Evolutionary conservation across 2,329 filamentous ascomycete species (phyloP).

Genomic region (Colletotrichum godetiae): DNA sequence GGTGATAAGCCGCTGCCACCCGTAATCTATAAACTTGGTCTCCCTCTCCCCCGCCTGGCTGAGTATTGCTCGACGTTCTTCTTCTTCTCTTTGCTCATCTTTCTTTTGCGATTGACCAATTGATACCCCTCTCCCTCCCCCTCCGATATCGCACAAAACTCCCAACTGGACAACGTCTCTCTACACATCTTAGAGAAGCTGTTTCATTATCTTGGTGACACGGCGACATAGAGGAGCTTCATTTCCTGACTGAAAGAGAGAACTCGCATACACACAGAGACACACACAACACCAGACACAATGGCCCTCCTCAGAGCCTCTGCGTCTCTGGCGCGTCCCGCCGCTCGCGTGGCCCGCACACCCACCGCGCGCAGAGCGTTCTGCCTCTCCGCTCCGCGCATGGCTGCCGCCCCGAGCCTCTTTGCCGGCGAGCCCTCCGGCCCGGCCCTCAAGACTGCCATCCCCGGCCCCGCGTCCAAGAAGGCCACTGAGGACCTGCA

Average conservation of each 20-base stretch:
- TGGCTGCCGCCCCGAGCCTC: slow-evolving; percentile 43
- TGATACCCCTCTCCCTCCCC: not conserved
- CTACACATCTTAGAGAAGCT: not conserved
- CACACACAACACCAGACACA: not conserved
- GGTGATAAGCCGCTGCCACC: slow-evolving; percentile 36
- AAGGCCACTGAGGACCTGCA: slow-evolving; percentile 76
- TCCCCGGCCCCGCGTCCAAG: slow-evolving; percentile 82
- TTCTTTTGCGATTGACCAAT: slow-evolving; percentile 17
- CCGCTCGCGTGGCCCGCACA: slow-evolving; percentile 20
- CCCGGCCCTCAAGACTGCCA: slow-evolving; percentile 66
- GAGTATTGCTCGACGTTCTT: not conserved
- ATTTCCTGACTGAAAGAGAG: not conserved
- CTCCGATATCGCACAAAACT: slow-evolving; percentile 24
- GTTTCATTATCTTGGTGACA: not conserved
- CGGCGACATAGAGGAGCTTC: not conserved
- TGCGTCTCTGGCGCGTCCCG: slow-evolving; percentile 29
- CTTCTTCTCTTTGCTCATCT: not conserved
- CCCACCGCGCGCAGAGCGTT: slow-evolving; percentile 23
- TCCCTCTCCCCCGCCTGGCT: slow-evolving; percentile 16
- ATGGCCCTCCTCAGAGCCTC: slow-evolving; percentile 34
- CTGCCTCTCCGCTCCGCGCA: slow-evolving; percentile 28
- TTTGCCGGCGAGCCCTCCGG: slow-evolving; percentile 62
- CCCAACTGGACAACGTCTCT: not conserved
- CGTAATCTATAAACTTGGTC: slow-evolving; percentile 32
- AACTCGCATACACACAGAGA: not conserved